These are phyloP conservation scores for Colletotrichum simmondsii DNA, from an alignment of 2,329 filamentous ascomycete species.

Conservation along the genomic window DNA sequence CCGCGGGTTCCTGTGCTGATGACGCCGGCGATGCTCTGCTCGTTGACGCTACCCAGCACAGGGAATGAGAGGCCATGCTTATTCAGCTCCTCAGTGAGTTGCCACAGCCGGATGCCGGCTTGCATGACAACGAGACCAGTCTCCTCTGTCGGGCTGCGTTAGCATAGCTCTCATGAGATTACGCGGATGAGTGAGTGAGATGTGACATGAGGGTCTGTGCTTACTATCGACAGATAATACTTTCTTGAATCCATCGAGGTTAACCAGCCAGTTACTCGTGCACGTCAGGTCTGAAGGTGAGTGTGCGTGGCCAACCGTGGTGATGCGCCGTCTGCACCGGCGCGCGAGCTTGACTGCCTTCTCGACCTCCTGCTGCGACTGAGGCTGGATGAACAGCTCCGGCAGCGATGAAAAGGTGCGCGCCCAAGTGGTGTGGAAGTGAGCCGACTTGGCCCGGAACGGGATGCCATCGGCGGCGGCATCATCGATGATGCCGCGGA, in stretches of 20 bases:
- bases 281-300: constrained; percentile 93
- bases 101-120: constrained; percentile 85
- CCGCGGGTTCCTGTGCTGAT: constrained; percentile 97
- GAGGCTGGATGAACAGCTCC: constrained; percentile 90
- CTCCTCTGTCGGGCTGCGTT: constrained; percentile 50
- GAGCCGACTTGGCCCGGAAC: constrained; percentile 78
- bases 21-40: constrained; percentile 91
- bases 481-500: constrained; percentile 46
- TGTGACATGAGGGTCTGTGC: background rate
- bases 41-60: constrained; percentile 93
- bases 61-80: constrained; percentile 84
- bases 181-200: background rate
- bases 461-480: constrained; percentile 60
- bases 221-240: constrained; percentile 74
- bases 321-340: constrained; percentile 82
- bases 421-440: constrained; percentile 94
- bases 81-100: constrained; percentile 80
- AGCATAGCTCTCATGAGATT: background rate
- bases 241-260: constrained; percentile 84
- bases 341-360: constrained; percentile 85
- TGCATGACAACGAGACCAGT: constrained; percentile 80
- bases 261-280: constrained; percentile 94
- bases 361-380: constrained; percentile 84
- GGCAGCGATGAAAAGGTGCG: constrained; percentile 90
- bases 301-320: constrained; percentile 88